phyloP scores from a whole-genome alignment of 2,329 filamentous ascomycete genomes.

The Curvularia hawaiiensis region DNA sequence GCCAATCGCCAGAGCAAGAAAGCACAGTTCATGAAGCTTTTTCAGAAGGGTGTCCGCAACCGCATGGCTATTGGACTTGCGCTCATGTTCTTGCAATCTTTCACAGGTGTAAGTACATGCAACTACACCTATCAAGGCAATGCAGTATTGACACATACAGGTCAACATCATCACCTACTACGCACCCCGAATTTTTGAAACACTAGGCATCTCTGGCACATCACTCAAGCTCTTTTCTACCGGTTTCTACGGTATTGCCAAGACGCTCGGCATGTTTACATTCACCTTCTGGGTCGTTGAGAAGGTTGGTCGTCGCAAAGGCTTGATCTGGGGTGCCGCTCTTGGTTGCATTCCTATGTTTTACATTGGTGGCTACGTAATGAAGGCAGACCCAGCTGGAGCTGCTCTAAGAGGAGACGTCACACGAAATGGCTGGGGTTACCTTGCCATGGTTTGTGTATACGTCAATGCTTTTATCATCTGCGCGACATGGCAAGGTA shows the following conservation, averaged over 20 bases:
- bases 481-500: slow-evolving; percentile 52
- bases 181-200: slow-evolving; percentile 47
- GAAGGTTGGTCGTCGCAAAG: slow-evolving; percentile 48
- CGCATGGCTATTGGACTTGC: slow-evolving; percentile 47
- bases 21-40: slow-evolving; percentile 43
- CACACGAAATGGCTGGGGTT: slow-evolving; percentile 54
- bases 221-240: slow-evolving; percentile 54
- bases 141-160: slow-evolving; percentile 16
- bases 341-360: slow-evolving; percentile 57
- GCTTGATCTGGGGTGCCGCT: slow-evolving; percentile 55
- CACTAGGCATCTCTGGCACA: slow-evolving; percentile 53
- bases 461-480: slow-evolving; percentile 62
- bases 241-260: slow-evolving; percentile 56
- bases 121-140: no score
- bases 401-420: slow-evolving; percentile 51
- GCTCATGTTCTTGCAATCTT: slow-evolving; percentile 47
- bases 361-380: slow-evolving; percentile 60
- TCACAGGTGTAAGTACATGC: slow-evolving; percentile 38
- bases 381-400: slow-evolving; percentile 56
- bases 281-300: slow-evolving; percentile 50
- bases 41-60: slow-evolving; percentile 48
- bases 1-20: slow-evolving; percentile 37
- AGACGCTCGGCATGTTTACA: slow-evolving; percentile 48
- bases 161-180: slow-evolving; percentile 48
- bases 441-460: slow-evolving; percentile 60